Percentiles rank a stretch among this genome's conserved stretches.
Evolutionary conservation across 2,329 filamentous ascomycete species (phyloP).

Genomic region (Microdochium bolleyi): DNA sequence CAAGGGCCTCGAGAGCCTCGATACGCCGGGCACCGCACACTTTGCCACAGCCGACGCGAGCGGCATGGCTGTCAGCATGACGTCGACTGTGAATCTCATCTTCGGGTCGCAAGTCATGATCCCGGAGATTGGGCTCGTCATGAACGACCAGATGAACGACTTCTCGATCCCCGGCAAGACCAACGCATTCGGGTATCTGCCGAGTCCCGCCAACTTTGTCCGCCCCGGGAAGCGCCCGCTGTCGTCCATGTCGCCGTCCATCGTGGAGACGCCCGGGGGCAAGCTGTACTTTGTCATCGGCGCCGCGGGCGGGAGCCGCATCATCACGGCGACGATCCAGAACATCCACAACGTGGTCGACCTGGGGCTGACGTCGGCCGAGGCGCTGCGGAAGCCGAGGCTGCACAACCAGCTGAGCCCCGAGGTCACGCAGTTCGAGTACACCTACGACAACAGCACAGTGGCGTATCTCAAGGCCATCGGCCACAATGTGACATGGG

Average conservation of each 20-base stretch:
- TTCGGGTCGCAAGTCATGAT: conserved; percentile 73
- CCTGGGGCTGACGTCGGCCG: conserved; percentile 45
- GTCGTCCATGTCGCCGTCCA: conserved; percentile 69
- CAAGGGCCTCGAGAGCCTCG: conserved; percentile 33
- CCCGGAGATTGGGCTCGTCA: conserved; percentile 73
- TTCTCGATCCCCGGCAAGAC: conserved; percentile 66
- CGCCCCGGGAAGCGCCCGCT: conserved; percentile 70
- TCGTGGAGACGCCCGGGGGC: conserved; percentile 64
- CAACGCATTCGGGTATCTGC: conserved; percentile 72
- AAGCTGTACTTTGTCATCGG: conserved; percentile 66
- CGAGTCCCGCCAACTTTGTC: conserved; percentile 68
- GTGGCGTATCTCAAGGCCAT: conserved; percentile 56
- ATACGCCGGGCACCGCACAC: conserved; percentile 63
- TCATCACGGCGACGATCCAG: conserved; percentile 78
- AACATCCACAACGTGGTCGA: conserved; percentile 70
- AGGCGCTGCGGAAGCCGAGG: conserved; percentile 61
- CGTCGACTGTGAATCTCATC: conserved; percentile 73
- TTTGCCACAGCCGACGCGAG: conserved; percentile 59
- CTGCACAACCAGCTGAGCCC: conserved; percentile 80
- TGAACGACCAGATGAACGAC: conserved; percentile 59
- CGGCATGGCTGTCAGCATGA: conserved; percentile 68
- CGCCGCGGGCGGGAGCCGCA: conserved; percentile 74
- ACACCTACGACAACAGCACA: conserved; percentile 60
- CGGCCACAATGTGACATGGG: conserved; percentile 70
- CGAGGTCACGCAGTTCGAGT: conserved; percentile 62